phyloP scores from a whole-genome alignment of 2,329 filamentous ascomycete genomes.

The Keithomyces neogunnii region DNA sequence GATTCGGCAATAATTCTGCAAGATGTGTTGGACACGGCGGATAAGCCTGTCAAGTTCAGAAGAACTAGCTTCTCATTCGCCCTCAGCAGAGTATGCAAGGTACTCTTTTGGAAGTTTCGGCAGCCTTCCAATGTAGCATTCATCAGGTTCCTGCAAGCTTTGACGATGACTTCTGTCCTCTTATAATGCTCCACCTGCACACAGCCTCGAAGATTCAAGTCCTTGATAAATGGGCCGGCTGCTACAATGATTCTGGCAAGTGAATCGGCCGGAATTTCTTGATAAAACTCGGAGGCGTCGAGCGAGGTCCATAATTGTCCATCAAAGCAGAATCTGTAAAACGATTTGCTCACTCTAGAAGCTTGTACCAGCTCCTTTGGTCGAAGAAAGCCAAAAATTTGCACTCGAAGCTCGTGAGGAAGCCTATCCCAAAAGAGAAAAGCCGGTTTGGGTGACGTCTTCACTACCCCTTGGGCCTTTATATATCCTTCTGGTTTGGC shows the following conservation, averaged over 20 bases:
- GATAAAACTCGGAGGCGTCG: constrained; percentile 80
- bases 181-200: constrained; percentile 81
- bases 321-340: constrained; percentile 81
- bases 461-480: constrained; percentile 11
- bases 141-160: constrained; percentile 77
- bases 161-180: constrained; percentile 66
- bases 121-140: constrained; percentile 87
- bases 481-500: constrained; percentile 21
- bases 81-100: constrained; percentile 66
- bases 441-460: constrained; percentile 21
- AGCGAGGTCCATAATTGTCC: constrained; percentile 86
- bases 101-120: constrained; percentile 68
- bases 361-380: constrained; percentile 75
- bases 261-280: constrained; percentile 74
- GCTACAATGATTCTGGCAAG: constrained; percentile 76
- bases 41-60: constrained; percentile 77
- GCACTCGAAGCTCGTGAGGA: constrained; percentile 73
- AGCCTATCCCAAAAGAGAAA: constrained; percentile 72
- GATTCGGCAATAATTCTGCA: constrained; percentile 79
- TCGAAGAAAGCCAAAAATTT: constrained; percentile 66
- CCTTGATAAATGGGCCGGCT: constrained; percentile 82
- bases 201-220: constrained; percentile 86
- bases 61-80: constrained; percentile 72
- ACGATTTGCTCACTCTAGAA: constrained; percentile 69
- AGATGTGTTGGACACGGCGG: constrained; percentile 70